phyloP scores from a whole-genome alignment of 2,329 filamentous ascomycete species.

The Sarocladiaceae sp. region DNA sequence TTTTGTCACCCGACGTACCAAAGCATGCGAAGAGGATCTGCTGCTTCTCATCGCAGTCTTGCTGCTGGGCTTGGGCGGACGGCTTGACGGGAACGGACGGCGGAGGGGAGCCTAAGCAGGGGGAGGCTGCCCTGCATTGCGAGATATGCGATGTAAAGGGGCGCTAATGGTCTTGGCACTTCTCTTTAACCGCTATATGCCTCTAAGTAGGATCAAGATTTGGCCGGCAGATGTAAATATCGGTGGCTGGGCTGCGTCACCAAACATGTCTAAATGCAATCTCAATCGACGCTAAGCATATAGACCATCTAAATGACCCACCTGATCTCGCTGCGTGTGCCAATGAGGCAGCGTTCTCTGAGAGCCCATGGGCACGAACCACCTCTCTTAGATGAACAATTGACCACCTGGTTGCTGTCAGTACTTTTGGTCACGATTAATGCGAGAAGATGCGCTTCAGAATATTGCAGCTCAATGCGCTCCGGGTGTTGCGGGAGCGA shows the following conservation, averaged over 20 bases:
- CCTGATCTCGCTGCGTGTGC: slow-evolving; percentile 4
- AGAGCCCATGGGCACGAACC: slow-evolving; percentile 2
- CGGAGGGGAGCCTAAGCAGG: slow-evolving; percentile 7
- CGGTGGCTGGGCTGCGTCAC: slow-evolving; percentile 8
- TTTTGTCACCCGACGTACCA: slow-evolving; percentile 4
- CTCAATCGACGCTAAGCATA: slow-evolving; percentile 1
- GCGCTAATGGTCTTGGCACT: not conserved
- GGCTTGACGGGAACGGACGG: slow-evolving; percentile 5
- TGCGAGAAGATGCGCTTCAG: too few relatives aligned
- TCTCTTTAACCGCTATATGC: not conserved
- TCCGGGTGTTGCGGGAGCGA: too few relatives aligned
- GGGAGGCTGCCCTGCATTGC: not conserved
- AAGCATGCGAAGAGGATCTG: not conserved
- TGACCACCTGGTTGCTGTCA: too few relatives aligned
- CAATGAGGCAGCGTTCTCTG: slow-evolving; percentile 7
- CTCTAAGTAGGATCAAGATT: not conserved
- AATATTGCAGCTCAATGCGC: too few relatives aligned
- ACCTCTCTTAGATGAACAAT: too few relatives aligned
- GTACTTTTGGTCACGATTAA: too few relatives aligned
- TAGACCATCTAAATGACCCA: not conserved
- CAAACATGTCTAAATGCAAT: not conserved
- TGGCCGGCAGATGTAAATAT: not conserved
- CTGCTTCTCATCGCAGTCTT: not conserved
- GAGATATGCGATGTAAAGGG: not conserved
- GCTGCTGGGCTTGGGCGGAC: slow-evolving; percentile 5